Percentiles rank a stretch among this genome's conserved stretches.
Evolutionary conservation across 352 stramenopile genomes (phyloP).

Genomic region (Globisporangium rhizosaccharum): DNA sequence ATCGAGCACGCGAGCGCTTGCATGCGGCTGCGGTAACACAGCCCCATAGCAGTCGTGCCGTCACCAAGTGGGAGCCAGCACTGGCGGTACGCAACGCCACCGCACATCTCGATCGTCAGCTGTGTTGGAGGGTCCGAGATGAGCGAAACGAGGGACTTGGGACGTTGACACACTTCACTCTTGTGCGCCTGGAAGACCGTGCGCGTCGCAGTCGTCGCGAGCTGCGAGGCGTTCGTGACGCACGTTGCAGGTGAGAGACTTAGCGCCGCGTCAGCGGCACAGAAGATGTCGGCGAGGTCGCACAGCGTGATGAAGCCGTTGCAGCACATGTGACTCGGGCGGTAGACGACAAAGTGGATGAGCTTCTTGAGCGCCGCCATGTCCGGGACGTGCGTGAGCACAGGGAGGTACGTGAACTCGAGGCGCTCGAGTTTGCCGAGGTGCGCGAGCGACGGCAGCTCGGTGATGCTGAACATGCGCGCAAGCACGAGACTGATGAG

Average conservation of each 20-base stretch:
- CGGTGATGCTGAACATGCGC: constrained; percentile 13
- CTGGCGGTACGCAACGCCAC: constrained; percentile 19
- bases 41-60: constrained; percentile 9
- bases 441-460: constrained; percentile 22
- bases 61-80: constrained; percentile 5
- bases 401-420: constrained; percentile 17
- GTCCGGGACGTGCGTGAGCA: constrained; percentile 19
- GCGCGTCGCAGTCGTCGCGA: constrained; percentile 9
- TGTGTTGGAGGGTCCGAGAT: constrained; percentile 16
- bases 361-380: constrained; percentile 12
- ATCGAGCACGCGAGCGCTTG: constrained; percentile 28
- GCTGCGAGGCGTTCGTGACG: constrained; percentile 4
- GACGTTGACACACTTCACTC: constrained; percentile 13
- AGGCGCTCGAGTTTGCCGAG: constrained; percentile 19
- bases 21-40: constrained; percentile 33
- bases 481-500: constrained; percentile 27
- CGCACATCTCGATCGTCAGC: constrained; percentile 22
- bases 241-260: constrained; percentile 9
- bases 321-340: constrained; percentile 24
- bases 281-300: constrained; percentile 24
- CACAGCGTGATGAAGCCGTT: constrained; percentile 30
- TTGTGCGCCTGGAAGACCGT: constrained; percentile 10
- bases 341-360: constrained; percentile 21
- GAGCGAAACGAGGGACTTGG: not conserved
- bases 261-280: not conserved